Conservation (phyloP, 257 asterid species). For the Przewalskia tangutica region DNA sequence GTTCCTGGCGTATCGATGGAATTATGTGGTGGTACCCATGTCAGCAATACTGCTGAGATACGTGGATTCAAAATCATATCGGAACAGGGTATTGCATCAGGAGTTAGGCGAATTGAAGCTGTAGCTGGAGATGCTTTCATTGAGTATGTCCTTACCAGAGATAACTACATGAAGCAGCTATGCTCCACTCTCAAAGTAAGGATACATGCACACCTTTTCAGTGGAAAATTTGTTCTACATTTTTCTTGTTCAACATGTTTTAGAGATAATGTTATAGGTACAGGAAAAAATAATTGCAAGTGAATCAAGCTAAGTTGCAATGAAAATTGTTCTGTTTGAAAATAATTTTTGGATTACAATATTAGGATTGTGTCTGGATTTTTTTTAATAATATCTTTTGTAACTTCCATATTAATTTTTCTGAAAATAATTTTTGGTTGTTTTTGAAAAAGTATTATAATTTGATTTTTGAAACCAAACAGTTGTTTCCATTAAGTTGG, state of each 20-base stretch:
- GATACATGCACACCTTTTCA: background rate
- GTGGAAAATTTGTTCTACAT: background rate
- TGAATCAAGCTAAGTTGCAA: background rate
- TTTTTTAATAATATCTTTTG: background rate
- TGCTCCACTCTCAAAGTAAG: slow-evolving; percentile 90
- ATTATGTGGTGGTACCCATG: slow-evolving; percentile 96
- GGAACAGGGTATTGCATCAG: slow-evolving; percentile 85
- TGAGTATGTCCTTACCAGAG: slow-evolving; percentile 73
- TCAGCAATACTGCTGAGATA: slow-evolving; percentile 59
- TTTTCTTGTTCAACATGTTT: background rate
- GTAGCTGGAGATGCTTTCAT: slow-evolving; percentile 94
- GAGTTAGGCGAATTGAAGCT: slow-evolving; percentile 86
- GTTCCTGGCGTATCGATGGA: slow-evolving; percentile 96
- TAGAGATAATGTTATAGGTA: background rate
- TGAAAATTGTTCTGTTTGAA: background rate
- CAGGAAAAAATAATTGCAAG: background rate
- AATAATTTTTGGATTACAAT: background rate
- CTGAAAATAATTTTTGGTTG: background rate
- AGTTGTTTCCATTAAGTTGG: background rate
- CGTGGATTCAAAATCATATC: slow-evolving; percentile 85
- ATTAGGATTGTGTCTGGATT: background rate
- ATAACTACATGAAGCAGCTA: slow-evolving; percentile 82
- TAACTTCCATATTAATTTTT: background rate
- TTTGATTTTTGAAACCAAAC: background rate
- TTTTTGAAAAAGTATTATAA: background rate